phyloP scores from a whole-genome alignment of 192 early-diverging fungal species.

The Fimicolochytrium jonesii region DNA sequence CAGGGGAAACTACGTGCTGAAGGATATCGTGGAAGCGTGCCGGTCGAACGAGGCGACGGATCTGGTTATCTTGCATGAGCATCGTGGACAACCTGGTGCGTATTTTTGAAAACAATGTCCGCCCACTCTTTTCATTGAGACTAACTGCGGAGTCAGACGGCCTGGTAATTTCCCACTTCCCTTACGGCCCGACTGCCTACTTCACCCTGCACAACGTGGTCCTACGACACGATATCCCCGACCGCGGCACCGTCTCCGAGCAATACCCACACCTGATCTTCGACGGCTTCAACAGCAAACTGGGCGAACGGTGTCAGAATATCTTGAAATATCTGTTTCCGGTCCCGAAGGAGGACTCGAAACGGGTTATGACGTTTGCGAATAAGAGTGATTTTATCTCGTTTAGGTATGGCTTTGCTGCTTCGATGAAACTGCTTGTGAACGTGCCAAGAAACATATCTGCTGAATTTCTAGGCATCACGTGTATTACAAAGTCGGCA shows the following conservation, averaged over 20 bases:
- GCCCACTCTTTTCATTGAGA: neutral
- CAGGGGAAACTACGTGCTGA: conserved; percentile 92
- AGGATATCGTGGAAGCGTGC: conserved; percentile 96
- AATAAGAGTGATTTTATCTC: conserved; percentile 97
- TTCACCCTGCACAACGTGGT: conserved; percentile 98
- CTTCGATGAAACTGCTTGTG: too few relatives aligned
- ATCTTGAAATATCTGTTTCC: conserved; percentile 97
- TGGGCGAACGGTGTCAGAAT: conserved; percentile 72
- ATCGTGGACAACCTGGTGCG: conserved; percentile 85
- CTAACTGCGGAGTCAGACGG: conserved; percentile 59
- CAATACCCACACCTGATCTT: conserved; percentile 97
- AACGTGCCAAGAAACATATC: too few relatives aligned
- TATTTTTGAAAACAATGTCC: conserved; percentile 3
- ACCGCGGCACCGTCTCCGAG: conserved; percentile 95
- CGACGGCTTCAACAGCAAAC: conserved; percentile 85
- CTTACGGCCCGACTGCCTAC: conserved; percentile 96
- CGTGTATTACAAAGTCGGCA: conserved; percentile 88
- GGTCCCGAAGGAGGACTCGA: conserved; percentile 92
- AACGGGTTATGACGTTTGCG: conserved; percentile 95
- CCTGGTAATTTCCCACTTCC: conserved; percentile 91
- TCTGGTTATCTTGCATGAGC: conserved; percentile 92
- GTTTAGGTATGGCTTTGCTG: conserved; percentile 56
- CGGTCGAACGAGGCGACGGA: conserved; percentile 91
- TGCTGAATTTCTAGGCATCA: conserved; percentile 67
- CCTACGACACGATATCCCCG: conserved; percentile 93